Evolutionary conservation across 2,329 filamentous ascomycete genomes (phyloP).

Genomic region (Seiridium cupressi): DNA sequence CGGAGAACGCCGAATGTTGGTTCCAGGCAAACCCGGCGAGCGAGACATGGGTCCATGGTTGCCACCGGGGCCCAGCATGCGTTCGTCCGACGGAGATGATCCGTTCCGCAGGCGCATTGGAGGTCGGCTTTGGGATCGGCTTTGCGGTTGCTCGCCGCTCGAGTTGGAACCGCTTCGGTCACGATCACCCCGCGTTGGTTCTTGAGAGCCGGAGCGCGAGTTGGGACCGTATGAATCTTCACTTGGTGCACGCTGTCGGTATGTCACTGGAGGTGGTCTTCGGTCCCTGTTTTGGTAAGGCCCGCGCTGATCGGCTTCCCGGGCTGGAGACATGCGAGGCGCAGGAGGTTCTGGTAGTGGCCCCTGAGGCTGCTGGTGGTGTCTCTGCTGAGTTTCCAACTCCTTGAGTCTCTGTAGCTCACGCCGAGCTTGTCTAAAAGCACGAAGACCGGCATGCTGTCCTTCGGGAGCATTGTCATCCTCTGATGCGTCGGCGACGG

Average conservation of each 20-base stretch:
- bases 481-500: conserved; percentile 9
- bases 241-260: conserved; percentile 42
- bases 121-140: conserved; percentile 28
- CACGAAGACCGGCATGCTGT: conserved; percentile 50
- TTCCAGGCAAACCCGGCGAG: conserved; percentile 47
- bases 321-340: conserved; percentile 15
- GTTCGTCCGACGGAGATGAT: conserved; percentile 34
- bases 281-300: conserved; percentile 43
- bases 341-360: conserved; percentile 16
- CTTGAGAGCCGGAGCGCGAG: conserved; percentile 21
- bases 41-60: conserved; percentile 33
- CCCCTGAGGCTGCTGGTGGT: conserved; percentile 29
- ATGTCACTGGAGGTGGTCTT: conserved; percentile 41
- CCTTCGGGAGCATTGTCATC: conserved; percentile 16
- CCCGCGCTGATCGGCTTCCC: conserved; percentile 24
- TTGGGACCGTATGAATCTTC: conserved; percentile 36
- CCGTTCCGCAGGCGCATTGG: conserved; percentile 34
- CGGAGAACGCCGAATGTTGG: conserved; percentile 45
- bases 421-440: conserved; percentile 56
- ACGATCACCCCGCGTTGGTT: conserved; percentile 34
- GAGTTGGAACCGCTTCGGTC: conserved; percentile 56
- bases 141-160: conserved; percentile 38
- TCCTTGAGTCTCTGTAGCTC: conserved; percentile 58
- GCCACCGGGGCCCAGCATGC: conserved; percentile 26
- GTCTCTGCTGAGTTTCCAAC: conserved; percentile 43